phyloP scores from a whole-genome alignment of 1,284 basidiomycete genomes.

The Austroboletus olivaceoglutinosus region DNA sequence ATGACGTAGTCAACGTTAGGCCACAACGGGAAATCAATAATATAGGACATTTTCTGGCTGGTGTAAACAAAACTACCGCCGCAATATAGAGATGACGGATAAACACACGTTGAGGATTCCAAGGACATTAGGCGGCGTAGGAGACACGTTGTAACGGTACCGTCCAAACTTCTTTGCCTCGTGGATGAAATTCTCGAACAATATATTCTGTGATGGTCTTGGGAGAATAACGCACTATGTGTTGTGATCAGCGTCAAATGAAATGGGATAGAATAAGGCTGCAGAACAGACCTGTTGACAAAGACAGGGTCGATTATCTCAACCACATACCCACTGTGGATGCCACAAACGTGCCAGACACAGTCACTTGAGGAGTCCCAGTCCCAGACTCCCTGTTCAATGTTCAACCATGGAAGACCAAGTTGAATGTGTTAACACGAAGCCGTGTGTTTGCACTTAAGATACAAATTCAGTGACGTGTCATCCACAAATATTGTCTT shows the following conservation, averaged over 20 bases:
- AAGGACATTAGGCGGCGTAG: slow-evolving; percentile 6
- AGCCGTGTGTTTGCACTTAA: no score
- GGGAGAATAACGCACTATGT: not conserved
- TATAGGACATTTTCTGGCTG: not conserved
- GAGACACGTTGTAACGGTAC: slow-evolving; percentile 14
- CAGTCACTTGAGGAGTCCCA: no score
- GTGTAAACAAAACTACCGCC: slow-evolving; percentile 6
- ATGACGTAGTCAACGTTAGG: not conserved
- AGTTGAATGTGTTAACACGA: no score
- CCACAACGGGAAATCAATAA: no score
- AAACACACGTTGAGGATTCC: slow-evolving; percentile 9
- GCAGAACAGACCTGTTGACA: not conserved
- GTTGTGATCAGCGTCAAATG: not conserved
- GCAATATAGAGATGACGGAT: slow-evolving; percentile 8
- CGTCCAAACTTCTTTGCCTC: slow-evolving; percentile 20
- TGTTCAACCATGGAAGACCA: no score
- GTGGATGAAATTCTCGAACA: slow-evolving; percentile 7
- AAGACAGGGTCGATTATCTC: no score
- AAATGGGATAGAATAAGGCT: not conserved
- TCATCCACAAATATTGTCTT: no score
- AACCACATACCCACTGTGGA: no score
- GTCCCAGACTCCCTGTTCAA: no score
- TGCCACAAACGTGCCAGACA: no score
- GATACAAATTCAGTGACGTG: no score
- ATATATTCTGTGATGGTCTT: not conserved